Conservation (phyloP, 352 stramenopile genomes). For the Phytopythium montanum region DNA sequence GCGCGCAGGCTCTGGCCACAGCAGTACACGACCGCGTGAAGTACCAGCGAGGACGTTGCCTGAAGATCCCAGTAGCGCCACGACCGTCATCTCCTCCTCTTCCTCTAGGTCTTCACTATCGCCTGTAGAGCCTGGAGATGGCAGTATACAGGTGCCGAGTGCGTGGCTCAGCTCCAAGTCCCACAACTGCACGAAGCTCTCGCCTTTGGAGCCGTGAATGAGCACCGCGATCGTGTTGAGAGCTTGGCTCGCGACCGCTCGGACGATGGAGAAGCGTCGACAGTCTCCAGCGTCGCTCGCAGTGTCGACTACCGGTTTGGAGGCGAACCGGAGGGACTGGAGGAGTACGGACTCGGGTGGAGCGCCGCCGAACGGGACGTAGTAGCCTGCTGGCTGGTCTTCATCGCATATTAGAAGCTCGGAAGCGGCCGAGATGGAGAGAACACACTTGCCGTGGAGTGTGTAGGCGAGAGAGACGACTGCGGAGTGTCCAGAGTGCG, state of each 20-base stretch:
- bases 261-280: slow-evolving; percentile 37
- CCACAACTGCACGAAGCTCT: slow-evolving; percentile 75
- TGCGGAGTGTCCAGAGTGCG: slow-evolving; percentile 28
- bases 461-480: slow-evolving; percentile 56
- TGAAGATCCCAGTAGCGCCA: slow-evolving; percentile 44
- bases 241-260: slow-evolving; percentile 44
- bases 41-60: slow-evolving; percentile 50
- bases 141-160: slow-evolving; percentile 51
- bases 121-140: background rate
- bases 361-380: slow-evolving; percentile 55
- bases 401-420: slow-evolving; percentile 69
- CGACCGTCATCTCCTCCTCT: slow-evolving; percentile 48
- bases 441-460: slow-evolving; percentile 52
- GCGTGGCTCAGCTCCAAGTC: slow-evolving; percentile 67
- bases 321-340: slow-evolving; percentile 42
- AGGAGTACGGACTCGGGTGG: slow-evolving; percentile 55
- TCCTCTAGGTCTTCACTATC: background rate
- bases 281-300: background rate
- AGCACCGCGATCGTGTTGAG: slow-evolving; percentile 50
- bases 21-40: slow-evolving; percentile 32
- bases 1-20: slow-evolving; percentile 29
- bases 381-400: slow-evolving; percentile 65
- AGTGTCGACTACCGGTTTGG: background rate
- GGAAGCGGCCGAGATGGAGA: slow-evolving; percentile 55
- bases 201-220: slow-evolving; percentile 23